Conservation (phyloP, 2,329 filamentous ascomycete genomes). For the Blastomyces emzantsi region DNA sequence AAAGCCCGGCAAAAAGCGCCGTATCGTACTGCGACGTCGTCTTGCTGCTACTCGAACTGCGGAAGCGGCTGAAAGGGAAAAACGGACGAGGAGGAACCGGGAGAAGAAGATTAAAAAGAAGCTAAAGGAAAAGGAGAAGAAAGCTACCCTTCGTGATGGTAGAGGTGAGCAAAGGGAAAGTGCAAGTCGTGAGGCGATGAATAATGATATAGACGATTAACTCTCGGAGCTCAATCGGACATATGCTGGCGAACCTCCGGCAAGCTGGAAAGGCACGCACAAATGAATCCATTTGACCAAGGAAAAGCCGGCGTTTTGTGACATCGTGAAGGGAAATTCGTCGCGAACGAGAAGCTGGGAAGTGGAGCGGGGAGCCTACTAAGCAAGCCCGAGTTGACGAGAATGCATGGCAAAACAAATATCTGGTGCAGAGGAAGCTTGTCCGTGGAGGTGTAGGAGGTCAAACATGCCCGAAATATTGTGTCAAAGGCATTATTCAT, state of each 20-base stretch:
- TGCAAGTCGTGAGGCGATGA: not conserved
- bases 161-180: not conserved
- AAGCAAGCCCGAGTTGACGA: too few relatives aligned
- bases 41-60: slow-evolving; percentile 22
- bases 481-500: too few relatives aligned
- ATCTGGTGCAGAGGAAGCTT: too few relatives aligned
- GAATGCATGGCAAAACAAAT: too few relatives aligned
- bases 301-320: not conserved
- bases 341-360: not conserved
- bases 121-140: slow-evolving; percentile 18
- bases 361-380: too few relatives aligned
- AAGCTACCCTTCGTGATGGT: slow-evolving; percentile 12
- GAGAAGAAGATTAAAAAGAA: slow-evolving; percentile 19
- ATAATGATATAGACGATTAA: not conserved
- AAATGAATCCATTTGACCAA: not conserved
- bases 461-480: too few relatives aligned
- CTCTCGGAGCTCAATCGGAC: not conserved
- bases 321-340: not conserved
- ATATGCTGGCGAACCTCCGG: not conserved
- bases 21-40: slow-evolving; percentile 33
- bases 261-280: too few relatives aligned
- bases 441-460: too few relatives aligned
- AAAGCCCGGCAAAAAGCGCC: slow-evolving; percentile 38
- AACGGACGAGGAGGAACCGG: slow-evolving; percentile 16
- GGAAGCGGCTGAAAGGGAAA: slow-evolving; percentile 17